These are phyloP conservation scores for Phytophthora ramorum DNA, from an alignment of 352 stramenopile species.

Conservation along the genomic window DNA sequence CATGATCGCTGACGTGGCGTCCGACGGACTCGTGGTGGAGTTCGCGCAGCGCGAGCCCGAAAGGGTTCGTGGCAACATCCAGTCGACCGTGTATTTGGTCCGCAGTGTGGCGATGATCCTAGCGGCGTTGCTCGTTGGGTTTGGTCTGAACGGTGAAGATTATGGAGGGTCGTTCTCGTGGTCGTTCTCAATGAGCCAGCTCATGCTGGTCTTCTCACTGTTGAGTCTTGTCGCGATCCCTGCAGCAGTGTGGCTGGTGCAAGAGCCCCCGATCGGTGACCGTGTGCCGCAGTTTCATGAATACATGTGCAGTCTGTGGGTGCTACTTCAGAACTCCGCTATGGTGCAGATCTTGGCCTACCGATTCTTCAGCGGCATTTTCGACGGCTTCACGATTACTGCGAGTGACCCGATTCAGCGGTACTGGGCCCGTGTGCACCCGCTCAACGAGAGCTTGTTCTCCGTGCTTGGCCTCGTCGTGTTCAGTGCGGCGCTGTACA, in stretches of 20 bases:
- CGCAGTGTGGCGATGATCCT: conserved; percentile 44
- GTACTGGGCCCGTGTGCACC: conserved; percentile 45
- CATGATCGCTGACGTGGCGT: conserved; percentile 45
- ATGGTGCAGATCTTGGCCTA: conserved; percentile 62
- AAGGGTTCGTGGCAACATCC: conserved; percentile 48
- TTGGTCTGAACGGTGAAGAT: conserved; percentile 47
- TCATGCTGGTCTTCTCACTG: conserved; percentile 50
- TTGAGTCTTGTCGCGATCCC: conserved; percentile 44
- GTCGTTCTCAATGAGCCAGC: conserved; percentile 40
- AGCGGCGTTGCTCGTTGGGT: conserved; percentile 42
- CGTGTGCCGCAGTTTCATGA: conserved; percentile 23
- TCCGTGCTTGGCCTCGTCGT: conserved; percentile 39
- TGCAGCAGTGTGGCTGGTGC: conserved; percentile 43
- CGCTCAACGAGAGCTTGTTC: conserved; percentile 41
- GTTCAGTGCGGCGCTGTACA: conserved; percentile 45
- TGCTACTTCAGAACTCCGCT: conserved; percentile 48
- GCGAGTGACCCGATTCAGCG: conserved; percentile 42
- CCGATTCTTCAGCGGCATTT: conserved; percentile 58
- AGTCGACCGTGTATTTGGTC: conserved; percentile 46
- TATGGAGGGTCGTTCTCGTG: conserved; percentile 45
- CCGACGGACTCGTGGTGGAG: conserved; percentile 56
- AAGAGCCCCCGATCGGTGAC: conserved; percentile 37
- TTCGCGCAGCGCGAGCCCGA: conserved; percentile 57
- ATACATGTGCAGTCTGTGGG: conserved; percentile 45
- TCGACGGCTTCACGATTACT: conserved; percentile 46